phyloP scores from a whole-genome alignment of 768 basidiomycete genomes.

The Panaeolus papilionaceus region DNA sequence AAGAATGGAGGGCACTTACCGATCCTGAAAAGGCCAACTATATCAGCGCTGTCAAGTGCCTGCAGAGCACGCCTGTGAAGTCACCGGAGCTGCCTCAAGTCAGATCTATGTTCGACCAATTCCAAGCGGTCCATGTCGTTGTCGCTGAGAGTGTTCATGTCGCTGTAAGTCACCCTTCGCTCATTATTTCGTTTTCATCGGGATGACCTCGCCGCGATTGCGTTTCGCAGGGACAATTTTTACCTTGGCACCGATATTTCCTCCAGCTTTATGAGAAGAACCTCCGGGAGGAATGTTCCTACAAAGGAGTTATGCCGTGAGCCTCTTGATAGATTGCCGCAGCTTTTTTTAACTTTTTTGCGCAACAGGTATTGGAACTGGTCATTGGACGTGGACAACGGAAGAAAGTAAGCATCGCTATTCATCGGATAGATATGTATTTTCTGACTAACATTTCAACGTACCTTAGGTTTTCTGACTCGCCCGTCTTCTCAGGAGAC shows the following conservation, averaged over 20 bases:
- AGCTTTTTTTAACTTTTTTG: background rate
- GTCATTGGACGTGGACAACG: slow-evolving; percentile 40
- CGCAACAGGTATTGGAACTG: slow-evolving; percentile 45
- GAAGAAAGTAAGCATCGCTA: slow-evolving; percentile 25
- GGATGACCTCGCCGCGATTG: background rate
- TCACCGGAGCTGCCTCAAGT: slow-evolving; percentile 28
- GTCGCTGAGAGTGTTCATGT: slow-evolving; percentile 37
- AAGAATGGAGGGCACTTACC: slow-evolving; percentile 34
- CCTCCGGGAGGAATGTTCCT: slow-evolving; percentile 42
- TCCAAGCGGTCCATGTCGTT: slow-evolving; percentile 42
- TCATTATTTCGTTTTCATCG: background rate
- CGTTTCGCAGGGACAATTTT: slow-evolving; percentile 40
- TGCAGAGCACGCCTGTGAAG: slow-evolving; percentile 36
- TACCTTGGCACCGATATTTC: slow-evolving; percentile 44
- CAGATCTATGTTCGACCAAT: slow-evolving; percentile 45
- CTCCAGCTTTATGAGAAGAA: slow-evolving; percentile 37
- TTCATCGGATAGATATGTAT: background rate
- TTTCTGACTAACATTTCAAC: background rate
- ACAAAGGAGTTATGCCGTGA: slow-evolving; percentile 41
- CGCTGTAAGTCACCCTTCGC: slow-evolving; percentile 33
- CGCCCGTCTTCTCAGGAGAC: slow-evolving; percentile 40
- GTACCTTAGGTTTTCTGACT: slow-evolving; percentile 33
- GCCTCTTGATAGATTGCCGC: slow-evolving; percentile 20
- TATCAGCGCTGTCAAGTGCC: slow-evolving; percentile 39
- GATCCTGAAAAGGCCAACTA: slow-evolving; percentile 35